A percentile compares a stretch with the other conserved stretches of the same genome.
Evolutionary conservation across 495 filamentous ascomycete species (phyloP).

Genomic region (Mycothermus thermophilus): DNA sequence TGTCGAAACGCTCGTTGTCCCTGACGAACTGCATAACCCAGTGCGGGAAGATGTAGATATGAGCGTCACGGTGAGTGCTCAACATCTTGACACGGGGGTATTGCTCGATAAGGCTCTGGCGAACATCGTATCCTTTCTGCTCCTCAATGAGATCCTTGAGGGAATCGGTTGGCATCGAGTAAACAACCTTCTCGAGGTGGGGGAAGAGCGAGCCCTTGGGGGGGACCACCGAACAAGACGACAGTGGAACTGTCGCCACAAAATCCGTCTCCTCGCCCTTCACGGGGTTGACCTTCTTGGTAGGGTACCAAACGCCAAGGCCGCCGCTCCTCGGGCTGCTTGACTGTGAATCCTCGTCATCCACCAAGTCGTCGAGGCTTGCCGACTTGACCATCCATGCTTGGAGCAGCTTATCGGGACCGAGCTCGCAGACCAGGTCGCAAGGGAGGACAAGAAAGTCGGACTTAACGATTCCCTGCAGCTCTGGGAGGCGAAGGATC

Average conservation of each 20-base stretch:
- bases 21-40: conserved; percentile 79
- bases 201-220: conserved; percentile 47
- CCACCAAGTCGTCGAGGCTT: conserved; percentile 39
- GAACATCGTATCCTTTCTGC: conserved; percentile 53
- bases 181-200: conserved; percentile 50
- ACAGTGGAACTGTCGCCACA: conserved; percentile 55
- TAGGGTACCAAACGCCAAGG: conserved; percentile 78
- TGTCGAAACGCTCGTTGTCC: conserved; percentile 66
- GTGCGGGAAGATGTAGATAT: conserved; percentile 82
- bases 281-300: conserved; percentile 55
- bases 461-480: conserved; percentile 53
- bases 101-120: conserved; percentile 54
- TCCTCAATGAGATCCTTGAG: conserved; percentile 65
- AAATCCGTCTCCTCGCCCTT: conserved; percentile 92
- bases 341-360: conserved; percentile 19
- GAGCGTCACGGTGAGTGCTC: conserved; percentile 70
- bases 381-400: conserved; percentile 82
- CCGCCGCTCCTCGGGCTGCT: conserved; percentile 53
- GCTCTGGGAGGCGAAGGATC: conserved; percentile 67
- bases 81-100: conserved; percentile 64
- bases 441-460: conserved; percentile 90
- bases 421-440: conserved; percentile 84
- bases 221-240: conserved; percentile 39
- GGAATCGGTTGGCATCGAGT: conserved; percentile 69
- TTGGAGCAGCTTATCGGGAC: conserved; percentile 65